These are phyloP conservation scores for Nakazawaea holstii DNA, from an alignment of 805 yeast genomes.

Conservation along the genomic window DNA sequence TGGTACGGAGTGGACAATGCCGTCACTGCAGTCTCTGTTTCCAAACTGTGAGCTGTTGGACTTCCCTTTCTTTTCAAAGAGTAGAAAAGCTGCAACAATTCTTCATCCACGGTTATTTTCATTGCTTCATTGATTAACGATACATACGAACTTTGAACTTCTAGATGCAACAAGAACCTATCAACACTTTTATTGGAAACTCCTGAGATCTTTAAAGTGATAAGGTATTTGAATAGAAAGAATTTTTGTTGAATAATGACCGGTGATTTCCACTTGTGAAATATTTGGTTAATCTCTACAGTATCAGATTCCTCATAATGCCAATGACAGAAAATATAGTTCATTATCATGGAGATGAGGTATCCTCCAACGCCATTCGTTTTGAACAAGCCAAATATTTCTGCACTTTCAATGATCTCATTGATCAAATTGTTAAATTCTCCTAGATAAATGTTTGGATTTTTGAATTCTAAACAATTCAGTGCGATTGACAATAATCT, in stretches of 20 bases:
- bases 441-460: conserved; percentile 31
- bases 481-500: conserved; percentile 29
- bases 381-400: conserved; percentile 25
- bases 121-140: conserved; percentile 1
- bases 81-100: neutral
- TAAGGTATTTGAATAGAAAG: conserved; percentile 17
- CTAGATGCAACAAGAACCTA: conserved; percentile 1
- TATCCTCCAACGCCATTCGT: conserved; percentile 21
- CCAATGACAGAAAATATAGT: conserved; percentile 44
- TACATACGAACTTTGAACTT: neutral
- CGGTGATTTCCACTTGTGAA: conserved; percentile 27
- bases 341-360: conserved; percentile 35
- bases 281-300: conserved; percentile 17
- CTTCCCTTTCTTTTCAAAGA: neutral
- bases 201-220: conserved; percentile 9
- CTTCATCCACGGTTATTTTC: conserved; percentile 1
- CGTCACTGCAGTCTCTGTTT: neutral
- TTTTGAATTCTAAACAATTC: conserved; percentile 23
- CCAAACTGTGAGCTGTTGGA: neutral
- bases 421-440: conserved; percentile 35
- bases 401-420: conserved; percentile 32
- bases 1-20: too few species aligned
- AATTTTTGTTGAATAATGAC: conserved; percentile 18
- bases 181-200: conserved; percentile 10
- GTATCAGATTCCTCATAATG: conserved; percentile 19